phyloP scores from a whole-genome alignment of 2,329 filamentous ascomycete genomes.

The Monosporascus sp. region DNA sequence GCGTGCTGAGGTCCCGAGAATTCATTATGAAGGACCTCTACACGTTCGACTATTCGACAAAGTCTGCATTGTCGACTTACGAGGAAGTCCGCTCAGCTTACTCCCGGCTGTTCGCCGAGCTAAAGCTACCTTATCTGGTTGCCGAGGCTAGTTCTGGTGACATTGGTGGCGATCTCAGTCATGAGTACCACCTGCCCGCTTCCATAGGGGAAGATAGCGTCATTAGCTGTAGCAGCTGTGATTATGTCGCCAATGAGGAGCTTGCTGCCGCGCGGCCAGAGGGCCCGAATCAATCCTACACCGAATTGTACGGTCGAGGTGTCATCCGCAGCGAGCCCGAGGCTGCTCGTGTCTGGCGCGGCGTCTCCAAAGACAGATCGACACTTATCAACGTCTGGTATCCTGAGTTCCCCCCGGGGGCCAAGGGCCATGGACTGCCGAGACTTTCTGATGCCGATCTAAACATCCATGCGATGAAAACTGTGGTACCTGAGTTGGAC shows the following conservation, averaged over 20 bases:
- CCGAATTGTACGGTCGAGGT: neutral
- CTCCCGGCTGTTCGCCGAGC: constrained; percentile 69
- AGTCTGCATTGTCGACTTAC: constrained; percentile 77
- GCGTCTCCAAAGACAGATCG: constrained; percentile 62
- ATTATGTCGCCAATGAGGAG: constrained; percentile 82
- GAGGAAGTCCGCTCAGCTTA: constrained; percentile 70
- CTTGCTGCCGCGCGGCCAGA: constrained; percentile 48
- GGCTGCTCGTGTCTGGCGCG: constrained; percentile 47
- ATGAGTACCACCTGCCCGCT: constrained; percentile 87
- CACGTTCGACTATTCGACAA: constrained; percentile 72
- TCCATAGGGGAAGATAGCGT: constrained; percentile 80
- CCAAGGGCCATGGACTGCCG: neutral
- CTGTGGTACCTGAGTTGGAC: constrained; percentile 63
- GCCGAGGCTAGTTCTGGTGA: constrained; percentile 92
- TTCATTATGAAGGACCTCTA: constrained; percentile 99
- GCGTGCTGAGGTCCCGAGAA: constrained; percentile 80
- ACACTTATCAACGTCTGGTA: constrained; percentile 69
- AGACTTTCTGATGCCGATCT: constrained; percentile 27
- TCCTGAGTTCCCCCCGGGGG: constrained; percentile 28
- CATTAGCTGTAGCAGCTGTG: constrained; percentile 68
- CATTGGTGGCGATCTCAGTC: constrained; percentile 89
- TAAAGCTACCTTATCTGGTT: constrained; percentile 78
- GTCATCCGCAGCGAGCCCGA: neutral
- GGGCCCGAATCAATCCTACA: neutral
- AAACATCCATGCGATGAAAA: constrained; percentile 59